Evolutionary conservation across 352 stramenopile species (phyloP).

Genomic region (Phytophthora hybrid): DNA sequence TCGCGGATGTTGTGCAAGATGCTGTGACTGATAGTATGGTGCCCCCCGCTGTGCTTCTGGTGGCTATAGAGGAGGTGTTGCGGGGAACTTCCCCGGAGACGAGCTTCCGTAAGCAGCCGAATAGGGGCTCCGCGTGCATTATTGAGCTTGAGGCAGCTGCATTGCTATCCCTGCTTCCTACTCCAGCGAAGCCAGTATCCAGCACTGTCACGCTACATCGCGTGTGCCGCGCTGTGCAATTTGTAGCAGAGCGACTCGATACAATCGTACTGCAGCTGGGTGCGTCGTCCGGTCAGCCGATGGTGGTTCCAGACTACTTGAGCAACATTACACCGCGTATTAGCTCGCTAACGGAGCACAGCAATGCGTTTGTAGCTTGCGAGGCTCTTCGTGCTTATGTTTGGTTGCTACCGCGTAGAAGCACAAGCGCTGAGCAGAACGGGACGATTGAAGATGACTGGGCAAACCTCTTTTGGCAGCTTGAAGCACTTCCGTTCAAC

Average conservation of each 20-base stretch:
- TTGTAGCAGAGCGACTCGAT: conserved; percentile 62
- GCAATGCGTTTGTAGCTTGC: conserved; percentile 63
- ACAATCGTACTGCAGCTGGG: conserved; percentile 54
- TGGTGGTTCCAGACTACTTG: conserved; percentile 46
- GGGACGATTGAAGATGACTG: conserved; percentile 40
- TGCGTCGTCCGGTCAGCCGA: conserved; percentile 48
- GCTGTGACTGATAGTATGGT: conserved; percentile 14
- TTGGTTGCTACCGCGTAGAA: conserved; percentile 68
- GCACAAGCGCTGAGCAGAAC: not conserved
- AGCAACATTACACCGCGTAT: conserved; percentile 60
- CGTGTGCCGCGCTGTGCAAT: conserved; percentile 54
- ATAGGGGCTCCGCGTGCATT: conserved; percentile 49
- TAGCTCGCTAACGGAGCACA: conserved; percentile 46
- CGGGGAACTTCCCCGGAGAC: conserved; percentile 44
- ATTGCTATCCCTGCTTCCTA: conserved; percentile 60
- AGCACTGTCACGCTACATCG: conserved; percentile 33
- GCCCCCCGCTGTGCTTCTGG: conserved; percentile 48
- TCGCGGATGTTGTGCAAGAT: conserved; percentile 56
- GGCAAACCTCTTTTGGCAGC: conserved; percentile 51
- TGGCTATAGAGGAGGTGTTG: conserved; percentile 67
- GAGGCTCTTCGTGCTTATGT: conserved; percentile 74
- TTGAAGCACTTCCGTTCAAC: conserved; percentile 55
- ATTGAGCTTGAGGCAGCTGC: conserved; percentile 65
- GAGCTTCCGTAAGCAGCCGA: conserved; percentile 58
- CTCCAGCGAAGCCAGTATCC: not conserved